Conservation (phyloP, 176 grass and related monocot genomes). For the Avena atlantica region DNA sequence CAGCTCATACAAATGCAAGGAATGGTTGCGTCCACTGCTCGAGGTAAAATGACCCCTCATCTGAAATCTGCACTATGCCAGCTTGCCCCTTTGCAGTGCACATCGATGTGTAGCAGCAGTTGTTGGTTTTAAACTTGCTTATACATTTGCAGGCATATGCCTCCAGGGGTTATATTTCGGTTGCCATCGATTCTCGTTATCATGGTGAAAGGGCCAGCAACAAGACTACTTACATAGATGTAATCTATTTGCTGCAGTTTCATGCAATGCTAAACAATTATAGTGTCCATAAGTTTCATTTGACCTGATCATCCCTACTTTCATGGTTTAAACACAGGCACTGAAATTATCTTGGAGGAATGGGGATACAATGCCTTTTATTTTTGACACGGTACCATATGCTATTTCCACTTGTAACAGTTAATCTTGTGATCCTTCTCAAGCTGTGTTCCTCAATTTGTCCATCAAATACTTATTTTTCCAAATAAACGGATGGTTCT, state of each 20-base stretch:
- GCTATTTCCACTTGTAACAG: slow-evolving; percentile 22
- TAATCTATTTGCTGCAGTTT: slow-evolving; percentile 44
- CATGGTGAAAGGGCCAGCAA: slow-evolving; percentile 86
- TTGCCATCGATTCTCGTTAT: slow-evolving; percentile 91
- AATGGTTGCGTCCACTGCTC: slow-evolving; percentile 86
- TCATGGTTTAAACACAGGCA: slow-evolving; percentile 59
- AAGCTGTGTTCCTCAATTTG: background rate
- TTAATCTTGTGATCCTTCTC: background rate
- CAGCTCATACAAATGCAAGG: slow-evolving; percentile 97
- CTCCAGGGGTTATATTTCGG: slow-evolving; percentile 78
- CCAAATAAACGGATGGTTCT: background rate
- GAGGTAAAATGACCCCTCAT: slow-evolving; percentile 61
- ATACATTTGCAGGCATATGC: slow-evolving; percentile 76
- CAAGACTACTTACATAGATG: slow-evolving; percentile 74
- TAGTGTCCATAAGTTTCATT: background rate
- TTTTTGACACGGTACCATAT: slow-evolving; percentile 90
- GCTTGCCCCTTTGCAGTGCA: background rate
- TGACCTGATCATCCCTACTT: slow-evolving; percentile 14
- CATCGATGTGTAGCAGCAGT: background rate
- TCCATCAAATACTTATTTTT: background rate
- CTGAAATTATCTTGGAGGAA: slow-evolving; percentile 78
- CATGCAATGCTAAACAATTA: background rate
- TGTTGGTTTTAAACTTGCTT: slow-evolving; percentile 12
- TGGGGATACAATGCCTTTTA: slow-evolving; percentile 89
- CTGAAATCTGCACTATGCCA: background rate